Percentiles rank a stretch among this genome's conserved stretches.
These are phyloP conservation scores for Fragosphaeria purpurea DNA, from an alignment of 2,329 filamentous ascomycete genomes.

Conservation along the genomic window DNA sequence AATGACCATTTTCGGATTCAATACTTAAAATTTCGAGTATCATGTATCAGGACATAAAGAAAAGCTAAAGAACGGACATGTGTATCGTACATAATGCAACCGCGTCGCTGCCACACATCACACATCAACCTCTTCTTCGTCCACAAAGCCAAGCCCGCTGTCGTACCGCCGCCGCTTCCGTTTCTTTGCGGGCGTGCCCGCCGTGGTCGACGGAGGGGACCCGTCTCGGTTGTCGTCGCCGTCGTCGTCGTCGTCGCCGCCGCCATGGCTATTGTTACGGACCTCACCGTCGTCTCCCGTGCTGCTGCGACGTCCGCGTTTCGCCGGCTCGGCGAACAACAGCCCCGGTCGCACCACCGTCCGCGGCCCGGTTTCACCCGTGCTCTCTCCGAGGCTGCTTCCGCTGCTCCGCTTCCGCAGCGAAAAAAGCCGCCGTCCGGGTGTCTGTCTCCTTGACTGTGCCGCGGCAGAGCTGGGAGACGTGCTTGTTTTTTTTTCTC, in stretches of 20 bases:
- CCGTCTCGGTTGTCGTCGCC: not conserved
- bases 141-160: conserved; percentile 45
- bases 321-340: no score
- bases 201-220: not conserved
- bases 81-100: no score
- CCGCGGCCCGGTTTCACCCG: not conserved
- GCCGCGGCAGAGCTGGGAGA: not conserved
- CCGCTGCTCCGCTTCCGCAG: not conserved
- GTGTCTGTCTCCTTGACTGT: not conserved
- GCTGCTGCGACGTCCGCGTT: not conserved
- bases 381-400: no score
- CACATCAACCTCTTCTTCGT: conserved; percentile 32
- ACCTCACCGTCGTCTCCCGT: not conserved
- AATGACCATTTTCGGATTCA: no score
- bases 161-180: conserved; percentile 41
- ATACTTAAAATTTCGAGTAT: no score
- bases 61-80: no score
- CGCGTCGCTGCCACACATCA: no score
- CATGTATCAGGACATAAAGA: no score
- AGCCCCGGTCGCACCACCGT: no score
- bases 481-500: not conserved
- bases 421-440: not conserved
- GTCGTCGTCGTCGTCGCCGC: not conserved
- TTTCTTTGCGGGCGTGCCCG: conserved; percentile 23
- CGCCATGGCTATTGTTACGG: not conserved